A percentile compares a stretch with the other conserved stretches of the same genome.
These are phyloP conservation scores for Elongisporangium prolatum DNA, from an alignment of 352 stramenopile species.

Conservation along the genomic window DNA sequence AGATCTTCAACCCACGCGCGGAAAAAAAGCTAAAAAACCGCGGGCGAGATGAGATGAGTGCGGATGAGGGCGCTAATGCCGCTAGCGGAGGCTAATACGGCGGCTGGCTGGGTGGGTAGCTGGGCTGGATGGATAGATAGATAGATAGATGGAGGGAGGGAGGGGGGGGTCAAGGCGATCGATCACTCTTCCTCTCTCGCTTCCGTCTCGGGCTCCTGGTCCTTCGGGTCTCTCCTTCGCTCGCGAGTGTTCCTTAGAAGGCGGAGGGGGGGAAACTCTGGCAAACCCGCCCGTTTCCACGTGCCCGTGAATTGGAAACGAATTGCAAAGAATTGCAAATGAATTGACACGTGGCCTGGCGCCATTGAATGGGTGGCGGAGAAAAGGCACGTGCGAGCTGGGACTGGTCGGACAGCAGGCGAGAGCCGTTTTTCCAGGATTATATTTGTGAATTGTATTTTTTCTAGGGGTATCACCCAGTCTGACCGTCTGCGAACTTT, in stretches of 20 bases:
- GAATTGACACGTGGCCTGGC: conserved; percentile 16
- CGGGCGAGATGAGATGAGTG: background rate
- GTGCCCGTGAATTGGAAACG: conserved; percentile 11
- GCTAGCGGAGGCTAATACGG: background rate
- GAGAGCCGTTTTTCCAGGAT: background rate
- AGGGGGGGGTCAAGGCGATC: background rate
- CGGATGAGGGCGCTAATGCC: background rate
- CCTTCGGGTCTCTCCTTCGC: conserved; percentile 19
- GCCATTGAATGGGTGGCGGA: background rate
- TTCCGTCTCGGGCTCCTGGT: conserved; percentile 5
- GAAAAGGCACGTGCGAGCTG: background rate
- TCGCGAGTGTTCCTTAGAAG: conserved; percentile 4
- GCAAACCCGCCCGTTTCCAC: background rate
- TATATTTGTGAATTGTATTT: background rate
- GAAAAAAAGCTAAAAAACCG: background rate
- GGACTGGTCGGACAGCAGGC: background rate
- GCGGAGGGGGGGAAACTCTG: background rate
- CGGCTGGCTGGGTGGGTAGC: too few species aligned
- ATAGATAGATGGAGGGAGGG: background rate
- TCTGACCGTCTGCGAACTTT: background rate
- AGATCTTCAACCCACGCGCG: background rate
- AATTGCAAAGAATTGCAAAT: conserved; percentile 40
- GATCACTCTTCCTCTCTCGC: conserved; percentile 16
- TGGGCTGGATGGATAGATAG: background rate
- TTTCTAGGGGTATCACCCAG: background rate